Evolutionary conservation across 148 eudicot species (phyloP).

Genomic region (Cornus controversa): DNA sequence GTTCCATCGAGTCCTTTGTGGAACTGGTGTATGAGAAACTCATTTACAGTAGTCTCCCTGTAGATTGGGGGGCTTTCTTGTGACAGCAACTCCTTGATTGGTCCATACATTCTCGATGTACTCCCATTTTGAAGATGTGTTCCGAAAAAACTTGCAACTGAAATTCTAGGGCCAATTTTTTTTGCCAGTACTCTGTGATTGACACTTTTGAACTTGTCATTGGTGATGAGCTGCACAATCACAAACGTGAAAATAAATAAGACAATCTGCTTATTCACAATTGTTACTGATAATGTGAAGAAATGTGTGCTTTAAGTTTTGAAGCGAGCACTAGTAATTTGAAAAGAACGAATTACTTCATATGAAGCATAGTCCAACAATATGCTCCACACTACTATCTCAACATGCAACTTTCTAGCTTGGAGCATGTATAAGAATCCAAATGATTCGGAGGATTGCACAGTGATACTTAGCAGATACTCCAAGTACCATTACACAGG

Average conservation of each 20-base stretch:
- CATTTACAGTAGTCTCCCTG: slow-evolving; percentile 23
- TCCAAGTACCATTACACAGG: too few relatives aligned
- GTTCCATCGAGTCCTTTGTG: slow-evolving; percentile 22
- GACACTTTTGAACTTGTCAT: slow-evolving; percentile 34
- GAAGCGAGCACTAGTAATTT: too few relatives aligned
- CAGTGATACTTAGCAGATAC: too few relatives aligned
- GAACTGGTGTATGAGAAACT: slow-evolving; percentile 6
- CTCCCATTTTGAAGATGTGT: slow-evolving; percentile 2
- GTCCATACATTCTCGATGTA: slow-evolving; percentile 25
- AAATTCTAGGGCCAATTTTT: slow-evolving; percentile 32
- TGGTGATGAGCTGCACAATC: slow-evolving; percentile 32
- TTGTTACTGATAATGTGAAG: too few relatives aligned
- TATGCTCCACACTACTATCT: too few relatives aligned
- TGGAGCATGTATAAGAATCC: too few relatives aligned
- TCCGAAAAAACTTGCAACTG: slow-evolving; percentile 34
- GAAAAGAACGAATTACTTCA: too few relatives aligned
- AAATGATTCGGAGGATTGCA: too few relatives aligned
- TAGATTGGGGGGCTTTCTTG: slow-evolving; percentile 26
- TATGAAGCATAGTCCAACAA: too few relatives aligned
- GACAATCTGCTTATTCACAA: too few relatives aligned
- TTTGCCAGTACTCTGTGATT: slow-evolving; percentile 37
- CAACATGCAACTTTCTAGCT: too few relatives aligned
- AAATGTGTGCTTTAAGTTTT: too few relatives aligned
- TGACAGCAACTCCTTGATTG: slow-evolving; percentile 30
- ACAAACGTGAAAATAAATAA: background rate